These are phyloP conservation scores for Plasmodium cynomolgi DNA, from an alignment of 169 alveolate genomes.

Conservation along the genomic window DNA sequence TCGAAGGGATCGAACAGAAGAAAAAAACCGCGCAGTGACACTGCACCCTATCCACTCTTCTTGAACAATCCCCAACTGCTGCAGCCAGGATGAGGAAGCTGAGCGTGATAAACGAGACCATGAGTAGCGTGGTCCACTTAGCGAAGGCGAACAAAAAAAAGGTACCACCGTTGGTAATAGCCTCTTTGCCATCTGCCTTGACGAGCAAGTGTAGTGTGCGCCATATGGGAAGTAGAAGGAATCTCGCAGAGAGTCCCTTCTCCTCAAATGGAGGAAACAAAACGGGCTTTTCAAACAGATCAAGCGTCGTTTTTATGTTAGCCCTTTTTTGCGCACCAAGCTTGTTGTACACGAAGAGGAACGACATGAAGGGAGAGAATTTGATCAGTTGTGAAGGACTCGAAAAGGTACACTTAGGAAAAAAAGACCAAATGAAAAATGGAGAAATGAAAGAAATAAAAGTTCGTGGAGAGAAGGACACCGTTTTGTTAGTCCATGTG, in stretches of 20 bases:
- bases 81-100: background rate
- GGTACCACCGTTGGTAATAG: background rate
- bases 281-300: background rate
- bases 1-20: background rate
- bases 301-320: background rate
- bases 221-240: background rate
- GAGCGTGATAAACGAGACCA: background rate
- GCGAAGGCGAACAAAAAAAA: background rate
- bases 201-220: background rate
- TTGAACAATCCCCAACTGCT: background rate
- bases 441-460: slow-evolving; percentile 84
- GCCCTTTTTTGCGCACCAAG: slow-evolving; percentile 18
- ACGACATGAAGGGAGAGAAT: background rate
- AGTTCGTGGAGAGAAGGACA: slow-evolving; percentile 76
- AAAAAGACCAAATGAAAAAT: slow-evolving; percentile 76
- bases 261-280: background rate
- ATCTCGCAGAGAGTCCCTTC: background rate
- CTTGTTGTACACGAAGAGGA: background rate
- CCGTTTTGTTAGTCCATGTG: slow-evolving; percentile 77
- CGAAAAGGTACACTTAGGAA: slow-evolving; percentile 71
- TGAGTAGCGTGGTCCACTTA: background rate
- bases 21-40: background rate
- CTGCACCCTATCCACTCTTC: no score
- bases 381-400: slow-evolving; percentile 16
- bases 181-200: background rate